Base-by-base conservation (phyloP, 2,329 filamentous ascomycete species). In the Beauveria asiatica region DNA sequence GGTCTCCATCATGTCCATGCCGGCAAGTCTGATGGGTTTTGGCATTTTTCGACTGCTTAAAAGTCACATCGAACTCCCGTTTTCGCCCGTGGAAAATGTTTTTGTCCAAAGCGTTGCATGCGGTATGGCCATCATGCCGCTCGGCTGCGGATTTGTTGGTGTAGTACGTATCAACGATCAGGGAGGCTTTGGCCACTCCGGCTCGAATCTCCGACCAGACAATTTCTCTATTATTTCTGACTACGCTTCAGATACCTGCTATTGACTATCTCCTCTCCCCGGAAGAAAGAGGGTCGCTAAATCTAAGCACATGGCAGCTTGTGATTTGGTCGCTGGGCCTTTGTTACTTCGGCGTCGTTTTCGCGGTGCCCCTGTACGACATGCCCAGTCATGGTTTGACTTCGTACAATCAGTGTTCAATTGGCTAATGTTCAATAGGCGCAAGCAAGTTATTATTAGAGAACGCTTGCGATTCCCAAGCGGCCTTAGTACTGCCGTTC, bases 261-360 rank as follows among this genome's bases (percentile, higher is more conserved):
- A 81, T 99, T 77, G 90, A 96, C 69, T 97, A 90, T 66, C 76
- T 99, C 53, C 74, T 99, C 56, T 85, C 82, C 57, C 76, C 83
- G 1, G 85, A 89, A 19, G 94, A 99, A 74, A 84, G 86, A 61
- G 92, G 91, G 0, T 90, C 91, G 0, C 73, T 96, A 19, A 77
- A 82, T 58, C 75, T 96, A 49, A 84, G 85, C 41, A 80, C 90
- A 42, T 84, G 85, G 78, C 91, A 92, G 71, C 76, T 97, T 64
- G 85, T 96, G 7, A 72, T 97, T 8, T 99, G 94, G 94, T 89
- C 91, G 27, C 73, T 99, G 58, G 94, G 94, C 0, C 83, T 99
- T 17, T 97, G 92, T 70, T 93, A 97, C 69, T 99, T 99, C 70
- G 94, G 94, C 0, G 94, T 97, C 1, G 87, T 97, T 1, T 97